Base-by-base conservation (phyloP, 2,329 filamentous ascomycete genomes). In the Calonectria pseudoreteaudii region DNA sequence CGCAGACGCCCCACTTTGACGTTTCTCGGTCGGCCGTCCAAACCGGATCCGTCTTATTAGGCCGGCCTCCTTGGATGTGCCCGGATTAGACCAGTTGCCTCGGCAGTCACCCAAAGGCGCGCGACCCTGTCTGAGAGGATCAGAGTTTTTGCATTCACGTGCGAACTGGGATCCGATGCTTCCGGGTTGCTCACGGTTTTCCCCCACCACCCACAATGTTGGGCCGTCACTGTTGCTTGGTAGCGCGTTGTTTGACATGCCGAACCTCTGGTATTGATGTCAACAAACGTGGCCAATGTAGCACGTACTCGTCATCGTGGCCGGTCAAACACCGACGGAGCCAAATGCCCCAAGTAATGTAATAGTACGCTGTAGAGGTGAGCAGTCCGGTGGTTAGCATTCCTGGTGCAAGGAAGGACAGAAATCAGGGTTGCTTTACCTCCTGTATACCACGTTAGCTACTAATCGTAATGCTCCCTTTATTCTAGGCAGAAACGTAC, bases 331-430 rank as follows among this genome's bases (percentile, higher is more conserved):
- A 95, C 75, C 93, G 92, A 50, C 94, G 91, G 23, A 97, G 88
- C 93, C 94, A 96, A 31, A 96, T 92, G 4, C 94, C 93, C 94
- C 95, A 97, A 18, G 92, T 87, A 78, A 97, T 95, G 82, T 96
- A 95, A 81, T 93, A 94, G 83, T 97, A 97, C 20, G 94, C 94
- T 82, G 71, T 41, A 41, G n/a, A 28, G 53, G 47, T 23, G 36
- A 62, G 44, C 16, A 28, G 28, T 23, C 16, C 9, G 52, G 74
- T 11, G 52, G 74, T 82, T 68, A 80, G 78, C 62, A 28, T 2
- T 62, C 18, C n/a, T 30, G 34, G 50, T 26, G 34, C 18, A 47
- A 52, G 38, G 23, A 31, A 36, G 10, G n/a, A 41, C 23, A 13
- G 56, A 56, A 56, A 56, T 60, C 34, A 36, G 18, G 47, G 56